Percentiles rank a stretch among this genome's conserved stretches.
phyloP scores from a whole-genome alignment of 768 basidiomycete genomes.

The Collybiopsis confluens region DNA sequence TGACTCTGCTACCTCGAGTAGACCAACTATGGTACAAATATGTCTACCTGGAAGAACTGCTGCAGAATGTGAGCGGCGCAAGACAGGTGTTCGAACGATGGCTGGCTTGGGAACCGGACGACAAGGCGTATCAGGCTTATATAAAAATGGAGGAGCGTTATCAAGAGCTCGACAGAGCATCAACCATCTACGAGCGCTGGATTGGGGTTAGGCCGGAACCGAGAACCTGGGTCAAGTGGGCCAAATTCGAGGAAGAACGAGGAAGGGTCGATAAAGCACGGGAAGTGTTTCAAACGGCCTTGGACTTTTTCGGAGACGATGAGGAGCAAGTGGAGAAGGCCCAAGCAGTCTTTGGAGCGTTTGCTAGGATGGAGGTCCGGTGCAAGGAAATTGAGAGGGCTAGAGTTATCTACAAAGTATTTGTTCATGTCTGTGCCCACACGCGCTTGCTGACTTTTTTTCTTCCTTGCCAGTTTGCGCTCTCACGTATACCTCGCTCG shows the following conservation, averaged over 20 bases:
- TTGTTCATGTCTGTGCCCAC: no score
- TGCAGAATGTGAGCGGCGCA: conserved; percentile 94
- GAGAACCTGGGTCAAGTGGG: conserved; percentile 79
- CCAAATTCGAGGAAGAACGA: conserved; percentile 86
- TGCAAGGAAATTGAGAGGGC: conserved; percentile 97
- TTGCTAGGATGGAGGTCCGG: conserved; percentile 96
- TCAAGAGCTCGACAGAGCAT: conserved; percentile 86
- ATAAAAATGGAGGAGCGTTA: conserved; percentile 97
- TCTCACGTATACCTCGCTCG: conserved; percentile 86
- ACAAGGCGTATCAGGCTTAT: conserved; percentile 99
- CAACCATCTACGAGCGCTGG: conserved; percentile 90
- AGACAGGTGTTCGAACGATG: conserved; percentile 98
- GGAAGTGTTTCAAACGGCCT: conserved; percentile 85
- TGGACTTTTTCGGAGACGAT: conserved; percentile 88
- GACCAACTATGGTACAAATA: conserved; percentile 99
- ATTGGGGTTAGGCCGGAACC: conserved; percentile 74
- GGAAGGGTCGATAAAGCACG: conserved; percentile 70
- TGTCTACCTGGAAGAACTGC: conserved; percentile 94
- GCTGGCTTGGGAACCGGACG: conserved; percentile 99
- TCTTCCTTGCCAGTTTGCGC: conserved; percentile 67
- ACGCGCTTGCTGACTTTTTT: neutral
- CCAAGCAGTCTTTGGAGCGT: conserved; percentile 80
- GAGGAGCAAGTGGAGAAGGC: conserved; percentile 94
- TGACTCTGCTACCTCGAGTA: conserved; percentile 92
- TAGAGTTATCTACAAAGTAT: conserved; percentile 92